phyloP scores from a whole-genome alignment of 2,329 filamentous ascomycete species.

The Sporothrix euskadiensis region DNA sequence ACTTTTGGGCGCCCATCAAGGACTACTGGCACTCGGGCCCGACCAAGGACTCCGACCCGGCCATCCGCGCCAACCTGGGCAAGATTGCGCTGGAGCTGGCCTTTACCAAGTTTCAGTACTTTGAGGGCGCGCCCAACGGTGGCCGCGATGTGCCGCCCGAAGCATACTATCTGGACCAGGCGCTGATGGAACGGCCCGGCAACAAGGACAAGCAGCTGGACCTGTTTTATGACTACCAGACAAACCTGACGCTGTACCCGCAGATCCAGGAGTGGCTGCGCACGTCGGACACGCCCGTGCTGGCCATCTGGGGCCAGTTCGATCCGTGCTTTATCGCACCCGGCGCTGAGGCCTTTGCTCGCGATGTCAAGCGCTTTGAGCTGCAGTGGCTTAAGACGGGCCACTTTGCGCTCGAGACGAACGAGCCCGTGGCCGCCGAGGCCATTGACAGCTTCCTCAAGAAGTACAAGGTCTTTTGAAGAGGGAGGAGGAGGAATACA shows the following conservation, averaged over 20 bases:
- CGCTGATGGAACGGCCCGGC: slow-evolving; percentile 49
- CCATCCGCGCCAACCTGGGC: slow-evolving; percentile 40
- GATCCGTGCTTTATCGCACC: slow-evolving; percentile 53
- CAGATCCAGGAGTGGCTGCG: slow-evolving; percentile 58
- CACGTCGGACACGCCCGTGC: slow-evolving; percentile 49
- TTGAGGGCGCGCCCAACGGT: slow-evolving; percentile 42
- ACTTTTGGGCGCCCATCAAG: slow-evolving; percentile 53
- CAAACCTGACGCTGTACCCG: slow-evolving; percentile 56
- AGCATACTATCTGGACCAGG: slow-evolving; percentile 53
- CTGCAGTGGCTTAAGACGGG: slow-evolving; percentile 55
- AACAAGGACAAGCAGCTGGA: slow-evolving; percentile 57
- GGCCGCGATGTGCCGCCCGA: slow-evolving; percentile 45
- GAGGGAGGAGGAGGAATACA: neutral
- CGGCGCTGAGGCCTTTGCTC: slow-evolving; percentile 56
- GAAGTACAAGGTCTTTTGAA: slow-evolving; percentile 34
- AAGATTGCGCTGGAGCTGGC: slow-evolving; percentile 41
- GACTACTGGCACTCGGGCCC: slow-evolving; percentile 48
- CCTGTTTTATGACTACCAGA: slow-evolving; percentile 58
- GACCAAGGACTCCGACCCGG: slow-evolving; percentile 32
- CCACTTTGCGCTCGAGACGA: slow-evolving; percentile 53
- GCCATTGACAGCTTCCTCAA: slow-evolving; percentile 38
- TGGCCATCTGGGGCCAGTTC: slow-evolving; percentile 61
- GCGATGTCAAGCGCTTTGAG: slow-evolving; percentile 50
- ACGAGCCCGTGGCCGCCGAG: slow-evolving; percentile 38
- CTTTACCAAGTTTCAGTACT: slow-evolving; percentile 49